phyloP scores from a whole-genome alignment of 2,329 filamentous ascomycete species.

The Fusarium robinianum region DNA sequence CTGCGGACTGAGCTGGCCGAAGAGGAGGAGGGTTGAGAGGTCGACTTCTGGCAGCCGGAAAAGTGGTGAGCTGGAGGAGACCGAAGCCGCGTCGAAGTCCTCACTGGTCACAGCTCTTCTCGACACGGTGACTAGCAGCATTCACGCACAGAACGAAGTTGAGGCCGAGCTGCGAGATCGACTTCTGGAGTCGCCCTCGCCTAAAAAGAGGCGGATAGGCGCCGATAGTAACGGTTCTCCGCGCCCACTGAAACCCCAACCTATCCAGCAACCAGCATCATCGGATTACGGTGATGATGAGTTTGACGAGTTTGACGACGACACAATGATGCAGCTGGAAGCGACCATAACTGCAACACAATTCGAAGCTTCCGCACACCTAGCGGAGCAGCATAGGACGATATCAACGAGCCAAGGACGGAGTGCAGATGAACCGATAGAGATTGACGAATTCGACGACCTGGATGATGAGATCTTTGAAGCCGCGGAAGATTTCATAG shows the following conservation, averaged over 20 bases:
- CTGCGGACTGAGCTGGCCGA: conserved; percentile 73
- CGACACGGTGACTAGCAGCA: conserved; percentile 64
- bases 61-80: conserved; percentile 44
- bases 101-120: conserved; percentile 66
- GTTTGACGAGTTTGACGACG: conserved; percentile 65
- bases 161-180: conserved; percentile 36
- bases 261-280: conserved; percentile 17
- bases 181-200: conserved; percentile 49
- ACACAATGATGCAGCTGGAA: conserved; percentile 60
- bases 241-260: conserved; percentile 17
- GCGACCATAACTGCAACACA: conserved; percentile 45
- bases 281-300: conserved; percentile 62
- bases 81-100: conserved; percentile 58
- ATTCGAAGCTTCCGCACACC: conserved; percentile 18
- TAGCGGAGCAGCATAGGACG: neutral
- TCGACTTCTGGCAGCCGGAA: conserved; percentile 44
- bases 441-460: conserved; percentile 65
- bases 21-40: conserved; percentile 65
- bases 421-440: neutral
- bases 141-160: conserved; percentile 48
- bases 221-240: conserved; percentile 34
- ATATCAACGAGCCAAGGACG: neutral
- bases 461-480: conserved; percentile 65
- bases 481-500: conserved; percentile 45
- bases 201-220: conserved; percentile 44